These are phyloP conservation scores for Pseudofabraea citricarpa DNA, from an alignment of 2,329 filamentous ascomycete genomes.

Conservation along the genomic window DNA sequence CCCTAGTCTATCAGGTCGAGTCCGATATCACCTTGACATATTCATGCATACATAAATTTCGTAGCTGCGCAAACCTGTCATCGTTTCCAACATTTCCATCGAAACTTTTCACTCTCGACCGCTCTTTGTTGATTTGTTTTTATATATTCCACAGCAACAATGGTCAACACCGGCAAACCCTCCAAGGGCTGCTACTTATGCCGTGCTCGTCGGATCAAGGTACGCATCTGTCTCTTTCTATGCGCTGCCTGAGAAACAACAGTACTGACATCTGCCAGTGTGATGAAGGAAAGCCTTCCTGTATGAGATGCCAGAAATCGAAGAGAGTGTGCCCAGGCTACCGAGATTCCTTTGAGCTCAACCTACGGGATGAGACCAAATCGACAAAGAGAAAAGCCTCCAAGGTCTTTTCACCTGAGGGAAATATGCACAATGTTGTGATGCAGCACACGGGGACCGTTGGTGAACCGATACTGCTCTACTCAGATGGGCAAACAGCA, in stretches of 20 bases:
- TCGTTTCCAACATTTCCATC: slow-evolving; percentile 1
- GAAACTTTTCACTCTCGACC: slow-evolving; percentile 5
- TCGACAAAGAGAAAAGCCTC: slow-evolving; percentile 57
- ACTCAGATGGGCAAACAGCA: not conserved
- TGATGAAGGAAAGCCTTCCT: slow-evolving; percentile 60
- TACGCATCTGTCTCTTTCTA: slow-evolving; percentile 23
- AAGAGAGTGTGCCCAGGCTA: slow-evolving; percentile 60
- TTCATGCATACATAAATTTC: not conserved
- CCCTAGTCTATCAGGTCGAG: not conserved
- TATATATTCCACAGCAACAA: slow-evolving; percentile 25
- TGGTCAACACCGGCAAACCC: slow-evolving; percentile 61
- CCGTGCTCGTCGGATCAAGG: slow-evolving; percentile 66
- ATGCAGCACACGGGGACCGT: not conserved
- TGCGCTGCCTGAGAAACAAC: not conserved
- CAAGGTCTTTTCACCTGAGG: slow-evolving; percentile 40
- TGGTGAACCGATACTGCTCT: not conserved
- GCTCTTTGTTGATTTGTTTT: not conserved
- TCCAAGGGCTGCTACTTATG: slow-evolving; percentile 68
- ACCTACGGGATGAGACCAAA: slow-evolving; percentile 65
- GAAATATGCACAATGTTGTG: not conserved
- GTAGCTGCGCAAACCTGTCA: not conserved
- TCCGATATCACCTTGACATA: not conserved
- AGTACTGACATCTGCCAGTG: slow-evolving; percentile 38
- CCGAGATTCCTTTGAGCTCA: slow-evolving; percentile 56
- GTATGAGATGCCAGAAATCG: slow-evolving; percentile 59